Evolutionary conservation across 169 alveolate genomes (phyloP).

Genomic region (Plasmodium gaboni): DNA sequence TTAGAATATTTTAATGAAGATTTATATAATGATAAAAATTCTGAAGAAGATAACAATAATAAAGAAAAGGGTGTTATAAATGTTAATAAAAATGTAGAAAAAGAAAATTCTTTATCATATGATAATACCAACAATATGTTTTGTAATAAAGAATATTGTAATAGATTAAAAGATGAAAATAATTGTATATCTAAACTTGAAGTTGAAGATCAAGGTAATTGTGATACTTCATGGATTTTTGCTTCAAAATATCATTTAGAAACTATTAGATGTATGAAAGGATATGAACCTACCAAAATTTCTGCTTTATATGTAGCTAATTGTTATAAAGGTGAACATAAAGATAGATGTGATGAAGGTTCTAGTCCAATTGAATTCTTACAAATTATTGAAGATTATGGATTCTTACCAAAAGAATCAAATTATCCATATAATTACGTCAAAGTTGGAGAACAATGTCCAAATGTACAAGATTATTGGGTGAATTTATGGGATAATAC

Average conservation of each 20-base stretch:
- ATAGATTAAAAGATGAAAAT: not conserved
- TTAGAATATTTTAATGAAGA: not conserved
- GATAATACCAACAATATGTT: not conserved
- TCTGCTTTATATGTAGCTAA: constrained; percentile 9
- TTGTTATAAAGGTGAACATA: not conserved
- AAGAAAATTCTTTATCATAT: not conserved
- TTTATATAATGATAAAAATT: not conserved
- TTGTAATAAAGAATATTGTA: constrained; percentile 9
- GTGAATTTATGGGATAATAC: not conserved
- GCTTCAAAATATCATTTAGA: constrained; percentile 6
- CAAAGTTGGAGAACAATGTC: constrained; percentile 10
- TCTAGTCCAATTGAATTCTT: not conserved
- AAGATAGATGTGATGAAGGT: not conserved
- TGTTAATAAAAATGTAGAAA: not conserved
- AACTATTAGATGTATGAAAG: constrained; percentile 17
- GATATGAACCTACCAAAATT: not conserved
- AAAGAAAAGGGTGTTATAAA: not conserved
- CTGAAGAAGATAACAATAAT: not conserved
- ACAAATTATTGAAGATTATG: not conserved
- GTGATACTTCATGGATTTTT: constrained; percentile 13
- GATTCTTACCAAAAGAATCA: constrained; percentile 1
- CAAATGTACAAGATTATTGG: not conserved
- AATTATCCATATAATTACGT: not conserved
- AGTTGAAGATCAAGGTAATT: constrained; percentile 9
- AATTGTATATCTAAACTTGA: not conserved